Evolutionary conservation across 192 early-diverging fungal species (phyloP).

Genomic region (Coemansia sp.): DNA sequence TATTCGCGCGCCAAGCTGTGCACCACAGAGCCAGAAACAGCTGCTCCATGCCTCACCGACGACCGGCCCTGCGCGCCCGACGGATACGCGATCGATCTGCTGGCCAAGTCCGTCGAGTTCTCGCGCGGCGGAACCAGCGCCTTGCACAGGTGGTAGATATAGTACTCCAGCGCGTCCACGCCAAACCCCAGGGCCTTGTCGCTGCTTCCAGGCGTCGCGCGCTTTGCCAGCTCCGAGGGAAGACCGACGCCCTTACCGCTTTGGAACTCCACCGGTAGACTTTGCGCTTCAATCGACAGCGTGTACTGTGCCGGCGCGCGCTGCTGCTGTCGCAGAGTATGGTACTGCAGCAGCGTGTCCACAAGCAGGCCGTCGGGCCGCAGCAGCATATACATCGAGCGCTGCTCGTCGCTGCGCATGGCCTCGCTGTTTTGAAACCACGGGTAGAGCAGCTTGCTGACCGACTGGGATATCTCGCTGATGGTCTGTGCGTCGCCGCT

Average conservation of each 20-base stretch:
- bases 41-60: conserved; percentile 11
- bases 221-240: conserved; percentile 19
- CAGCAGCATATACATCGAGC: conserved; percentile 31
- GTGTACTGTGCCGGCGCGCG: neutral
- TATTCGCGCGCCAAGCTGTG: conserved; percentile 32
- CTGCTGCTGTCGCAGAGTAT: conserved; percentile 30
- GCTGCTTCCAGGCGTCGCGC: conserved; percentile 2
- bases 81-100: conserved; percentile 2
- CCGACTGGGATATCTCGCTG: conserved; percentile 27
- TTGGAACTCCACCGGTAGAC: conserved; percentile 30
- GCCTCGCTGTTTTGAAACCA: conserved; percentile 44
- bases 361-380: conserved; percentile 34
- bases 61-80: neutral
- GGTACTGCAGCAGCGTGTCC: conserved; percentile 46
- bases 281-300: conserved; percentile 13
- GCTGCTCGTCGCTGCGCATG: conserved; percentile 32
- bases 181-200: conserved; percentile 12
- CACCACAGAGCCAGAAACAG: conserved; percentile 15
- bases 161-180: conserved; percentile 33
- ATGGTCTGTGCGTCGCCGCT: conserved; percentile 34
- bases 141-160: conserved; percentile 34
- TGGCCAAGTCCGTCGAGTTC: conserved; percentile 5
- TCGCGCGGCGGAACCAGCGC: conserved; percentile 30
- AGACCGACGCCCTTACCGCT: conserved; percentile 6
- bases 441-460: conserved; percentile 25